Base-by-base conservation (phyloP, 345 rosid species). In the Punica granatum region DNA sequence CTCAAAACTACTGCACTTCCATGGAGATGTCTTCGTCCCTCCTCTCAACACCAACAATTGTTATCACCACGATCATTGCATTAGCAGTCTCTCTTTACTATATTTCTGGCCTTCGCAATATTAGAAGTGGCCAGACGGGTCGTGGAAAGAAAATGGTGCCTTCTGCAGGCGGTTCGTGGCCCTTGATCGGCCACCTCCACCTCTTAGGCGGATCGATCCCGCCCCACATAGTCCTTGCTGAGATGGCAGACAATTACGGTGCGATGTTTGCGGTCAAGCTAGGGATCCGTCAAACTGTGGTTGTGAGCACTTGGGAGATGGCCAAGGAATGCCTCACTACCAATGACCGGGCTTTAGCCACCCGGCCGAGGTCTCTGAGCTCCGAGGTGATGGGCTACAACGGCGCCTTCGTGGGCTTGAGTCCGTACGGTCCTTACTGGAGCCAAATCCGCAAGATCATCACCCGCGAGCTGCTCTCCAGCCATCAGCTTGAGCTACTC, bases 391-490 rank as follows among this genome's bases (percentile, higher is more conserved):
- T 82, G 69, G 54, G 46, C 41, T 82, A 82, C 39, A 39, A 79
- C 10, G 26, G 53, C 4, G 74, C 76, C 39, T 59, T 79, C 71
- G 15, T 82, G 6, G 81, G 74, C 1, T 73, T 75, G 3, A 34
- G 68, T 15, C 75, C 79, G 1, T 76, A 72, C n/a, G 73, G 77
- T 30, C 60, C 79, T 2, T 77, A 71, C 35, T 81, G 85, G 80
- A 78, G 77, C 19, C 73, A 75, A 4, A n/a, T 68, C 28, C 79
- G 81, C 11, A 82, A 82, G 75, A 60, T 82, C 18, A 53, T 69
- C 19, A 70, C 70, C 4, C 53, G 70, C 1, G 71, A 79, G 39
- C 74, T 79, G 25, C 77, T 82, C 37, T 77, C 83, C 10, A 72
- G 60, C 68, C 79, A 69, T 48, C 71, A 77, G 41, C 49, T 82